phyloP scores from a whole-genome alignment of 805 yeast genomes.

The Myxozyma neotropica region DNA sequence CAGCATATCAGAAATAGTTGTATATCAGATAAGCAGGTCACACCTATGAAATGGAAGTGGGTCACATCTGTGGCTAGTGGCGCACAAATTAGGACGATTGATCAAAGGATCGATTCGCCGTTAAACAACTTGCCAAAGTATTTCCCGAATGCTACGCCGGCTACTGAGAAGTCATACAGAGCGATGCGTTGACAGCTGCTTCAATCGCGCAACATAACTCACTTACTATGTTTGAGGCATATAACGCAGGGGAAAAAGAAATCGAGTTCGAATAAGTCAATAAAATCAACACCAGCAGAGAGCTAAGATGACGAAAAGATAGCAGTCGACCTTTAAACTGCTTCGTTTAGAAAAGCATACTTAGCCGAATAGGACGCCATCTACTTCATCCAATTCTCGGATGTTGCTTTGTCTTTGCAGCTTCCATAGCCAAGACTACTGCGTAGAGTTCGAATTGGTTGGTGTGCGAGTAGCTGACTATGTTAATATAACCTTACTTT shows the following conservation, averaged over 20 bases:
- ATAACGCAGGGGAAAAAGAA: not conserved
- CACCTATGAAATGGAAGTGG: slow-evolving; percentile 1
- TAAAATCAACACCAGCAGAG: not conserved
- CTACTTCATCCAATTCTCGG: too few relatives aligned
- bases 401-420: too few relatives aligned
- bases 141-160: not conserved
- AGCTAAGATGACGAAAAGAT: not conserved
- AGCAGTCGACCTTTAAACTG: not conserved
- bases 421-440: too few relatives aligned
- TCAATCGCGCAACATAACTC: not conserved
- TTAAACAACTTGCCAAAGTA: not conserved
- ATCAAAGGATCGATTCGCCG: not conserved
- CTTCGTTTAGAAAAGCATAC: too few relatives aligned
- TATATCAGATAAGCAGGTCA: not conserved
- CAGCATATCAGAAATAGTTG: not conserved
- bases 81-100: not conserved
- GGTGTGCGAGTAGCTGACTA: too few relatives aligned
- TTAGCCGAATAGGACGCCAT: not conserved
- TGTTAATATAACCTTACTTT: too few relatives aligned
- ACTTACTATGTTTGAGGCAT: not conserved
- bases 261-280: not conserved
- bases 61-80: not conserved
- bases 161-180: not conserved
- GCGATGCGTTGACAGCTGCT: not conserved
- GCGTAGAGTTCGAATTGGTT: too few relatives aligned